Evolutionary conservation across 2,329 filamentous ascomycete genomes (phyloP).

Genomic region (Gnomoniopsis smithogilvyi): DNA sequence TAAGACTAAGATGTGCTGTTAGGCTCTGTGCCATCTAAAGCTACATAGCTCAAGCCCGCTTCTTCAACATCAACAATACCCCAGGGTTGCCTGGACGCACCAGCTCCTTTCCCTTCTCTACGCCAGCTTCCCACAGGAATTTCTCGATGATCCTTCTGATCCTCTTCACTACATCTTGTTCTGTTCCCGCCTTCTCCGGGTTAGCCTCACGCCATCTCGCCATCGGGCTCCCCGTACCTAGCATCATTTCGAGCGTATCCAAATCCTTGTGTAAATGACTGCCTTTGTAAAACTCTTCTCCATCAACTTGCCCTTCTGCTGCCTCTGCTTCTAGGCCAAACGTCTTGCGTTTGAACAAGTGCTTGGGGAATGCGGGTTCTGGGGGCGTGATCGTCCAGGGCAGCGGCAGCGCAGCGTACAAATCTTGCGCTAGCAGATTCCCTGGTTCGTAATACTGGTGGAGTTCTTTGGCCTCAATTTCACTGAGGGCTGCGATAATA

Average conservation of each 20-base stretch:
- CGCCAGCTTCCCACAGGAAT: constrained; percentile 29
- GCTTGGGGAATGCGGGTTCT: constrained; percentile 35
- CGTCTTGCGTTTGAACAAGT: constrained; percentile 36
- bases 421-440: constrained; percentile 36
- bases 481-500: constrained; percentile 38
- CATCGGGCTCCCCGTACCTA: constrained; percentile 37
- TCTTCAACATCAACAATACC: constrained; percentile 30
- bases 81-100: constrained; percentile 24
- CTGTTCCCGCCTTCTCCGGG: constrained; percentile 36
- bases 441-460: constrained; percentile 36
- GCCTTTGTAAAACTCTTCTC: constrained; percentile 27
- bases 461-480: constrained; percentile 34
- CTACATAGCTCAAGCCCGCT: constrained; percentile 15
- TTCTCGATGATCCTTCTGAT: constrained; percentile 25
- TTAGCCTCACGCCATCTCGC: constrained; percentile 43
- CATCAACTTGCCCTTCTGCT: constrained; percentile 7
- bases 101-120: constrained; percentile 30
- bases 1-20: background rate
- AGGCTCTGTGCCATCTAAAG: background rate
- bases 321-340: constrained; percentile 30
- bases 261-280: constrained; percentile 26
- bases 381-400: constrained; percentile 43
- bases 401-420: constrained; percentile 41
- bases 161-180: constrained; percentile 34
- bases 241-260: constrained; percentile 32